These are phyloP conservation scores for Cutaneotrichosporon daszewskae DNA, from an alignment of 1,284 basidiomycete genomes.

Conservation along the genomic window DNA sequence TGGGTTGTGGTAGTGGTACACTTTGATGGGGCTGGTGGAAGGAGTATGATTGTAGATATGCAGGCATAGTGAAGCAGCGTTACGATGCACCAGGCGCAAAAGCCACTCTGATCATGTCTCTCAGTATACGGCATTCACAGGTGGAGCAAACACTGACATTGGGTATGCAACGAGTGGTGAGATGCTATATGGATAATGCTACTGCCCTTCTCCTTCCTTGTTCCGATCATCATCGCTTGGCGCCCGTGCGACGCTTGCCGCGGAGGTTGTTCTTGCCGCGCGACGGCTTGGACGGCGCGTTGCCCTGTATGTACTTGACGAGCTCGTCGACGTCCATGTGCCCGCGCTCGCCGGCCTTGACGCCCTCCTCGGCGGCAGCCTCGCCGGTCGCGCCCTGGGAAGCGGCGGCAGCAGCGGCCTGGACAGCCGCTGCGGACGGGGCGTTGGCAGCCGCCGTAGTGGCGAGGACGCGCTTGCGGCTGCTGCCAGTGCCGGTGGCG, in stretches of 20 bases:
- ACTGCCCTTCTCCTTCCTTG: neutral
- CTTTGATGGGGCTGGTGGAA: too few relatives aligned
- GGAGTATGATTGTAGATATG: too few relatives aligned
- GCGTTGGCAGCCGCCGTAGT: conserved; percentile 9
- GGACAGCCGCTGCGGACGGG: conserved; percentile 10
- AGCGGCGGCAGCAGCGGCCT: conserved; percentile 16
- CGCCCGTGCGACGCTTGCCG: conserved; percentile 46
- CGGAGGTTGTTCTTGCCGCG: conserved; percentile 42
- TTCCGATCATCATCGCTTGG: conserved; percentile 34
- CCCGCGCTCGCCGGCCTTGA: conserved; percentile 35
- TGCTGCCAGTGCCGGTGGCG: conserved; percentile 5
- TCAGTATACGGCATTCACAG: too few relatives aligned
- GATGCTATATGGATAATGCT: conserved; percentile 6
- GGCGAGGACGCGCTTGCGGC: conserved; percentile 7
- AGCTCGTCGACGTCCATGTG: conserved; percentile 48
- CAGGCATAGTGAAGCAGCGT: too few relatives aligned
- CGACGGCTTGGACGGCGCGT: conserved; percentile 19
- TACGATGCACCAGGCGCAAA: too few relatives aligned
- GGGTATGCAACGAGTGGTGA: conserved; percentile 18
- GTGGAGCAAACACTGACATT: too few relatives aligned
- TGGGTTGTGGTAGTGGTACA: too few relatives aligned
- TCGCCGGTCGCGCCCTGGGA: conserved; percentile 5
- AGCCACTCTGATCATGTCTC: too few relatives aligned
- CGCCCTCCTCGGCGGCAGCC: conserved; percentile 4
- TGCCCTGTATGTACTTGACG: conserved; percentile 49